Conservation (phyloP, 805 yeast species). For the Sugiyamaella lignohabitans region DNA sequence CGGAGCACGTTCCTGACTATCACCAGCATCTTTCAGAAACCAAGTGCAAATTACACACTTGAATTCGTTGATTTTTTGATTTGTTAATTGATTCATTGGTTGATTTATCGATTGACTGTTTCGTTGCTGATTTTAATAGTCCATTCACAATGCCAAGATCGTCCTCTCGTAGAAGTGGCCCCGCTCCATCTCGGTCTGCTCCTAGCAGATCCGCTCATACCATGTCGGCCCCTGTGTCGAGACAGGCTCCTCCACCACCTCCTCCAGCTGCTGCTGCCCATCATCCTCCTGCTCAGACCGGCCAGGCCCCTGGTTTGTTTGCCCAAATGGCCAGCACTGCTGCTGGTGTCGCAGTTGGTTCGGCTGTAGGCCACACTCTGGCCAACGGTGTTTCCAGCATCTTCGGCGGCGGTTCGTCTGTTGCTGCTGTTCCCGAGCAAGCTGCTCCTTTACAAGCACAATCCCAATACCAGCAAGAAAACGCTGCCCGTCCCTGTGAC, state of each 20-base stretch:
- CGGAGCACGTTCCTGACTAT: too few relatives aligned
- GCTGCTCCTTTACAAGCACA: conserved; percentile 36
- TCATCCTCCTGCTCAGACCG: conserved; percentile 47
- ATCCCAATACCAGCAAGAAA: conserved; percentile 33
- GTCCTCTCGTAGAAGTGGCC: conserved; percentile 15
- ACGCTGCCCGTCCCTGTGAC: conserved; percentile 57
- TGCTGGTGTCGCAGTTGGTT: conserved; percentile 99
- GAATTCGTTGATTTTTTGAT: too few relatives aligned
- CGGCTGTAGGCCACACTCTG: conserved; percentile 91
- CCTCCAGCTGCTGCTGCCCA: conserved; percentile 34
- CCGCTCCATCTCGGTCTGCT: conserved; percentile 18
- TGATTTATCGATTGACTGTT: too few relatives aligned
- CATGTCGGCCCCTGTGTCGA: conserved; percentile 47
- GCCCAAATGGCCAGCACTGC: conserved; percentile 98
- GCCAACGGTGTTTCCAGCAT: conserved; percentile 90
- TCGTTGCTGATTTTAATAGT: too few relatives aligned
- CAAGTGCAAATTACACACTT: too few relatives aligned
- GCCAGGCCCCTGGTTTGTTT: conserved; percentile 72
- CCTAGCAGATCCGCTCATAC: conserved; percentile 25
- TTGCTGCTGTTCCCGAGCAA: conserved; percentile 45
- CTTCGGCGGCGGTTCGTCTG: conserved; percentile 73
- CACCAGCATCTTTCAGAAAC: too few relatives aligned
- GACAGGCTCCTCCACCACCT: conserved; percentile 40
- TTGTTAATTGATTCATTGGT: too few relatives aligned
- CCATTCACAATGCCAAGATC: conserved; percentile 24